phyloP scores from a whole-genome alignment of 495 filamentous ascomycete genomes.

The Xylaria grammica region DNA sequence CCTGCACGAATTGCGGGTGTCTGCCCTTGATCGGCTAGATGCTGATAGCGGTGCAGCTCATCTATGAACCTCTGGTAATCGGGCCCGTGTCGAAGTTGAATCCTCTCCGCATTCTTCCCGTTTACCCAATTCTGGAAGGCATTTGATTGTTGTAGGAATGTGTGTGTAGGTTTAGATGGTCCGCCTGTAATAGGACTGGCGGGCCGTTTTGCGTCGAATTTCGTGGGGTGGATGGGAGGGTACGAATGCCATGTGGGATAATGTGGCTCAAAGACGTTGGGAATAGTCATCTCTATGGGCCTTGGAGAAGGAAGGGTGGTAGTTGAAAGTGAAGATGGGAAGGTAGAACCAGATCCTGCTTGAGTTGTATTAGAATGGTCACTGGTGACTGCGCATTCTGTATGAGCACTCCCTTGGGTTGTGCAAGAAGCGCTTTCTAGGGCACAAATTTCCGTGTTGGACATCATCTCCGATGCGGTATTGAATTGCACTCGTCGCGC shows the following conservation, averaged over 20 bases:
- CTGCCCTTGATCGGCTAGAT: neutral
- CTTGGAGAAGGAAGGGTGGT: neutral
- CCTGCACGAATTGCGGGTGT: neutral
- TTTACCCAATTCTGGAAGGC: constrained; percentile 27
- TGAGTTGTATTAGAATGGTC: neutral
- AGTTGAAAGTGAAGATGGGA: neutral
- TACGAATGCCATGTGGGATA: constrained; percentile 20
- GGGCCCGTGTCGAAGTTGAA: constrained; percentile 1
- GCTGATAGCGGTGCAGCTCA: neutral
- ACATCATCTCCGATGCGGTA: neutral
- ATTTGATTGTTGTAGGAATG: constrained; percentile 24
- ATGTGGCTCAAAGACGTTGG: constrained; percentile 11
- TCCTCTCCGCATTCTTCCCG: constrained; percentile 18
- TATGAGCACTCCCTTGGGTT: neutral
- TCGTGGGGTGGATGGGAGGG: constrained; percentile 14
- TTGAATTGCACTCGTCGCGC: neutral
- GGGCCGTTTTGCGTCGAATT: constrained; percentile 18
- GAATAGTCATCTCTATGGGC: neutral
- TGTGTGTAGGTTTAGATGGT: constrained; percentile 3
- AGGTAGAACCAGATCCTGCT: neutral
- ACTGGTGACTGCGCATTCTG: neutral
- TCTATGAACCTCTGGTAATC: constrained; percentile 5
- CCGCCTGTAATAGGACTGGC: neutral
- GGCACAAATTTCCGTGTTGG: neutral
- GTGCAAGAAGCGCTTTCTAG: neutral